Evolutionary conservation across 495 filamentous ascomycete species (phyloP).

Genomic region (Lepidopterella palustris): DNA sequence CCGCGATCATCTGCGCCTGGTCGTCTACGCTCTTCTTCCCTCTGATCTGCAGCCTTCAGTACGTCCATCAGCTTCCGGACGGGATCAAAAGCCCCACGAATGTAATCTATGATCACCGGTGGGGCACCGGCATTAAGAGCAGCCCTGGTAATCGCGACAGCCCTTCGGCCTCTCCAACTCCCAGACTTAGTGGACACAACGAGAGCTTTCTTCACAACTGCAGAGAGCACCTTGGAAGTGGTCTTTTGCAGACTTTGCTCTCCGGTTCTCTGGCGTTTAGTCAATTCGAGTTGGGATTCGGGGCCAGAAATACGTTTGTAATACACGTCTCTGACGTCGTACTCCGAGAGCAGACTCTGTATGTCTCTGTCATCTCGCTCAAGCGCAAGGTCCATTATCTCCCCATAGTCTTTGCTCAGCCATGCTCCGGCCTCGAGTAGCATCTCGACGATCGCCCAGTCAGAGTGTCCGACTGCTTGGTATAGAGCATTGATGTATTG

Average conservation of each 20-base stretch:
- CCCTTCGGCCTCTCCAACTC: background rate
- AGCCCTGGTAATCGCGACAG: background rate
- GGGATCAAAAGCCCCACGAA: background rate
- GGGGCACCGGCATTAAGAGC: background rate
- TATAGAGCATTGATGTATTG: constrained; percentile 13
- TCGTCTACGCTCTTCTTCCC: background rate
- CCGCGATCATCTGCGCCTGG: background rate
- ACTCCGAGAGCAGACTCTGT: background rate
- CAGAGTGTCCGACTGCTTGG: constrained; percentile 3
- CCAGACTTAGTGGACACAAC: background rate
- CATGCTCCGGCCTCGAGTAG: constrained; percentile 13
- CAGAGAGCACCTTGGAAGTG: background rate
- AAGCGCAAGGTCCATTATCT: constrained; percentile 5
- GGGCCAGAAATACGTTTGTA: background rate
- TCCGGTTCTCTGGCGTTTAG: background rate
- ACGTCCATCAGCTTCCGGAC: background rate
- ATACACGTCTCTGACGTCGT: constrained; percentile 5
- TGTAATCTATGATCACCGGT: background rate
- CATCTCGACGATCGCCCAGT: constrained; percentile 3
- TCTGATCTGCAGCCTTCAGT: background rate
- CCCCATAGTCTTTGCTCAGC: constrained; percentile 14
- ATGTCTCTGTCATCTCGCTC: constrained; percentile 7
- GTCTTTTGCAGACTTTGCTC: no score
- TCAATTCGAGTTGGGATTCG: background rate
- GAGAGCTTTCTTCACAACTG: background rate